A percentile compares a stretch with the other conserved stretches of the same genome.
Evolutionary conservation across 1,139 yeast genomes (phyloP).

Genomic region (Hemisphaericaspora subhashii): DNA sequence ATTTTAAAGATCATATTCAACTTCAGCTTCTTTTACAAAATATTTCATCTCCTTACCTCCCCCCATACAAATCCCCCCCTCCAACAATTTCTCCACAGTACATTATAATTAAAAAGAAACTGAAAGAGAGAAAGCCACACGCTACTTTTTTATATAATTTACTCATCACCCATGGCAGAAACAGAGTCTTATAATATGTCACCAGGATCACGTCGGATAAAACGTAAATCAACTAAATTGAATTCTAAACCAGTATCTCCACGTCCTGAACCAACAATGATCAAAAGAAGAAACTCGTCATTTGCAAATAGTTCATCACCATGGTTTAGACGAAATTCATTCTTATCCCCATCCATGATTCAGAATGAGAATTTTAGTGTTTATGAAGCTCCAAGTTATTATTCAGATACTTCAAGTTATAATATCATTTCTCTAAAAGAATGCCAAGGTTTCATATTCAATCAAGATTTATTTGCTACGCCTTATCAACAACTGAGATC

Average conservation of each 20-base stretch:
- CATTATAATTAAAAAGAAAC: no score
- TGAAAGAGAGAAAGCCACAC: background rate
- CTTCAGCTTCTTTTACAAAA: no score
- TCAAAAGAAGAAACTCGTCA: constrained; percentile 38
- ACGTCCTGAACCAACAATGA: constrained; percentile 20
- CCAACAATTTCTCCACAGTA: no score
- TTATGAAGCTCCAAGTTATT: constrained; percentile 44
- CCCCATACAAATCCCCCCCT: no score
- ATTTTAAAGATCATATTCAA: no score
- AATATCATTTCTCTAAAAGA: constrained; percentile 54
- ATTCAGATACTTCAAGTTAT: constrained; percentile 30
- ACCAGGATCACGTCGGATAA: constrained; percentile 7
- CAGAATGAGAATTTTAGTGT: constrained; percentile 58
- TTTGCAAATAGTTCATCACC: constrained; percentile 53
- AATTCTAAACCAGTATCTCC: constrained; percentile 12
- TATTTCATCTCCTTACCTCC: no score
- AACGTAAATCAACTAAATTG: constrained; percentile 13
- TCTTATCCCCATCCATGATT: constrained; percentile 62
- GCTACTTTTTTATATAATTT: background rate
- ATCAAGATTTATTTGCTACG: constrained; percentile 71
- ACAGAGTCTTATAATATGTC: constrained; percentile 5
- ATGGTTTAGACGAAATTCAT: constrained; percentile 59
- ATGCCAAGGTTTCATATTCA: constrained; percentile 73
- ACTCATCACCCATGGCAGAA: constrained; percentile 4
- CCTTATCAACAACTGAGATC: constrained; percentile 61